These are phyloP conservation scores for Candida suzukii DNA, from an alignment of 805 yeast species.

Conservation along the genomic window DNA sequence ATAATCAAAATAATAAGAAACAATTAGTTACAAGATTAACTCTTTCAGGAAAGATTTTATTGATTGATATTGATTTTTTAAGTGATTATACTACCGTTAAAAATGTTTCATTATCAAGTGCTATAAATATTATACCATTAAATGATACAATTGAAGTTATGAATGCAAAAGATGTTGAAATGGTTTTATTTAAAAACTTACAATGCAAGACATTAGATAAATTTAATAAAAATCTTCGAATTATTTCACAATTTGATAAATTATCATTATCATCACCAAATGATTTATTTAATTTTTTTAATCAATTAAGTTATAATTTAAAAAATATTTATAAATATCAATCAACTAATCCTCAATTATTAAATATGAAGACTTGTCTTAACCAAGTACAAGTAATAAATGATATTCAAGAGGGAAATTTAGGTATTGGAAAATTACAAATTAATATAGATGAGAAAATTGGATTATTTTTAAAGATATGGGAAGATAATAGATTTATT, in stretches of 20 bases:
- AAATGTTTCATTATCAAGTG: slow-evolving; percentile 25
- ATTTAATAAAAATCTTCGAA: slow-evolving; percentile 26
- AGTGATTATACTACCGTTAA: slow-evolving; percentile 13
- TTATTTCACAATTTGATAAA: slow-evolving; percentile 24
- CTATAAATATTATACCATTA: slow-evolving; percentile 20
- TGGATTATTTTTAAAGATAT: slow-evolving; percentile 24
- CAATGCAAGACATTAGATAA: slow-evolving; percentile 22
- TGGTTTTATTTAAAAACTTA: slow-evolving; percentile 19
- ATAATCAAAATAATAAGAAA: slow-evolving; percentile 14
- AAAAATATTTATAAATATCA: slow-evolving; percentile 10
- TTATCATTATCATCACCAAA: slow-evolving; percentile 21
- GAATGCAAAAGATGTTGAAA: slow-evolving; percentile 18
- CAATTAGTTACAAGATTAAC: slow-evolving; percentile 19
- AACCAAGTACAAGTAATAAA: neutral
- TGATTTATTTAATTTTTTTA: slow-evolving; percentile 26
- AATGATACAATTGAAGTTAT: slow-evolving; percentile 16
- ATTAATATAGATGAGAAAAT: slow-evolving; percentile 22
- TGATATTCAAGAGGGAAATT: slow-evolving; percentile 14
- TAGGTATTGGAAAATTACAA: slow-evolving; percentile 20
- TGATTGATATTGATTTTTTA: slow-evolving; percentile 30
- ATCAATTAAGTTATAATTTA: slow-evolving; percentile 19
- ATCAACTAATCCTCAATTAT: neutral
- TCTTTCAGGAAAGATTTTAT: slow-evolving; percentile 27
- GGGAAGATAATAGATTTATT: slow-evolving; percentile 25
- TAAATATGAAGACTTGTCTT: neutral